These are phyloP conservation scores for Verticillium albo-atrum DNA, from an alignment of 2,329 filamentous ascomycete species.

Conservation along the genomic window DNA sequence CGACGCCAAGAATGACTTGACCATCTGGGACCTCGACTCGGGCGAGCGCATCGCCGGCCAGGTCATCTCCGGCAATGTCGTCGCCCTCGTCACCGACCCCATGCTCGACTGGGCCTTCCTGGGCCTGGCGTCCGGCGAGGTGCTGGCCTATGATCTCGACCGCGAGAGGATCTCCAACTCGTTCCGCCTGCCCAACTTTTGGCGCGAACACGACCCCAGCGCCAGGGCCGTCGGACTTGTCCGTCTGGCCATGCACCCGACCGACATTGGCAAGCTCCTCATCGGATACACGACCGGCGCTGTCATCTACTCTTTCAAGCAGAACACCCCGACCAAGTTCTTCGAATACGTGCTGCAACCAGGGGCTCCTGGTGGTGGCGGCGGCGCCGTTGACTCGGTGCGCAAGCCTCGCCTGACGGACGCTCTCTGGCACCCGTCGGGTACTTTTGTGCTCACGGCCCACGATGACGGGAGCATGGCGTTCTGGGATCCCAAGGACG, in stretches of 20 bases:
- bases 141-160: conserved; percentile 91
- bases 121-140: conserved; percentile 75
- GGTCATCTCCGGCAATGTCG: conserved; percentile 72
- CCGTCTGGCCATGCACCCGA: conserved; percentile 78
- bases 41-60: conserved; percentile 64
- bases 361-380: conserved; percentile 81
- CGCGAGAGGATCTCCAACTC: conserved; percentile 63
- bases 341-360: conserved; percentile 79
- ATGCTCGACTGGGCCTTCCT: conserved; percentile 91
- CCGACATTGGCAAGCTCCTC: conserved; percentile 86
- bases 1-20: conserved; percentile 81
- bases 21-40: conserved; percentile 74
- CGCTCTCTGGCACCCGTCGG: conserved; percentile 91
- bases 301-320: conserved; percentile 91
- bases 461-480: conserved; percentile 91
- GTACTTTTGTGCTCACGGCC: conserved; percentile 80
- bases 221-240: conserved; percentile 62
- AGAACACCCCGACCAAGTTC: conserved; percentile 71
- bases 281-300: conserved; percentile 89
- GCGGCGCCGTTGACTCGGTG: conserved; percentile 52
- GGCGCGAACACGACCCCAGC: conserved; percentile 68
- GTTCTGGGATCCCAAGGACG: conserved; percentile 91
- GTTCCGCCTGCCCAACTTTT: conserved; percentile 84
- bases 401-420: conserved; percentile 74
- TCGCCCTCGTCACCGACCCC: conserved; percentile 74